phyloP scores from a whole-genome alignment of 2,329 filamentous ascomycete genomes.

The Byssochlamys sp. region DNA sequence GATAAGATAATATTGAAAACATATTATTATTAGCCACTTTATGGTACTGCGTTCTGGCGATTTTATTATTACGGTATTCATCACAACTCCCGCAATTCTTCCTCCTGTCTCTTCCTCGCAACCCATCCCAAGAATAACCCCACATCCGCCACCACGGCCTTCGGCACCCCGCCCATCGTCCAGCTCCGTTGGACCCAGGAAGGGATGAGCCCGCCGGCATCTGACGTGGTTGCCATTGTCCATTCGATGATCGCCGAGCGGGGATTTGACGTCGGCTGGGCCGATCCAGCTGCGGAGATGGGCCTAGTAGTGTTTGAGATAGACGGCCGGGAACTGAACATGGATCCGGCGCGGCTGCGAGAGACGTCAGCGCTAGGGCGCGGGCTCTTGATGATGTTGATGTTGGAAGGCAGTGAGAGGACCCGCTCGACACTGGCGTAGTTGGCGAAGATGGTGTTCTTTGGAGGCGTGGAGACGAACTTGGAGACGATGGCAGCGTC shows the following conservation, averaged over 20 bases:
- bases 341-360: neutral
- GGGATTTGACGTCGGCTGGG: neutral
- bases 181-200: constrained; percentile 29
- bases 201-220: constrained; percentile 28
- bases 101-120: constrained; percentile 1
- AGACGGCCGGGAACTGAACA: neutral
- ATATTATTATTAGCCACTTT: too few species aligned
- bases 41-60: too few species aligned
- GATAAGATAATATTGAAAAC: too few species aligned
- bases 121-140: constrained; percentile 29
- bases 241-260: constrained; percentile 15
- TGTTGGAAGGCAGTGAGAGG: constrained; percentile 5
- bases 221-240: constrained; percentile 30
- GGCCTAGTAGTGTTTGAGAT: neutral
- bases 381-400: neutral
- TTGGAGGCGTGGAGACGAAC: constrained; percentile 14
- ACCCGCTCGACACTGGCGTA: constrained; percentile 29
- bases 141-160: constrained; percentile 29
- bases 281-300: neutral
- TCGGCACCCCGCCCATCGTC: constrained; percentile 27
- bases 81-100: neutral
- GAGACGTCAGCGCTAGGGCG: neutral
- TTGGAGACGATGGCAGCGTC: constrained; percentile 13
- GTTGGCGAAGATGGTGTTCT: constrained; percentile 20
- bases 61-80: too few species aligned